Percentiles rank a stretch among this genome's conserved stretches.
Conservation (phyloP, 2,329 filamentous ascomycete species). For the Penicillium sp. region DNA sequence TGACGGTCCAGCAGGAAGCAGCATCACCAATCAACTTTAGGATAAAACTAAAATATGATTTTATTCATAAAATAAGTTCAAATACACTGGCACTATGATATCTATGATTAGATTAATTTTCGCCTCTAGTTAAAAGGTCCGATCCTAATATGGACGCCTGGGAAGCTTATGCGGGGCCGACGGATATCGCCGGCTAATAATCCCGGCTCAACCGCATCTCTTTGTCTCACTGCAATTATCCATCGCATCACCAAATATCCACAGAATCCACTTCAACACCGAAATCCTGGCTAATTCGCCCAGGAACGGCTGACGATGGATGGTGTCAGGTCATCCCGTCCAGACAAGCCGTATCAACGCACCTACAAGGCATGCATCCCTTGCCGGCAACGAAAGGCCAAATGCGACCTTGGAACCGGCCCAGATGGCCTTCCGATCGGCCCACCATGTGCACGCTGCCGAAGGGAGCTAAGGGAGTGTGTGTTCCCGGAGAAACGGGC, state of each 20-base stretch:
- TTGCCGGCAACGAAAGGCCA: slow-evolving; percentile 52
- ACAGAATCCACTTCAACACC: slow-evolving; percentile 12
- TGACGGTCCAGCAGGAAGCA: neutral
- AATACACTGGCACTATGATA: neutral
- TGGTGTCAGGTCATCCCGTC: slow-evolving; percentile 21
- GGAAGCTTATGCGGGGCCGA: neutral
- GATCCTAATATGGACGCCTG: neutral
- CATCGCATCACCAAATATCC: slow-evolving; percentile 13
- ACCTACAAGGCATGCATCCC: slow-evolving; percentile 55
- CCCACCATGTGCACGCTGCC: slow-evolving; percentile 48
- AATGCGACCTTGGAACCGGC: slow-evolving; percentile 47
- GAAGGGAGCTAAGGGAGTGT: slow-evolving; percentile 50
- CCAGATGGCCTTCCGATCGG: slow-evolving; percentile 38
- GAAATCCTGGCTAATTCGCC: slow-evolving; percentile 15
- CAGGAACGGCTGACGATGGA: slow-evolving; percentile 20
- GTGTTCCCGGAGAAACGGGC: slow-evolving; percentile 45
- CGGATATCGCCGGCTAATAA: slow-evolving; percentile 8
- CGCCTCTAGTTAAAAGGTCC: neutral
- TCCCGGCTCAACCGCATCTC: neutral
- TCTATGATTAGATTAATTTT: neutral
- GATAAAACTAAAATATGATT: neutral
- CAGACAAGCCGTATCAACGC: slow-evolving; percentile 46
- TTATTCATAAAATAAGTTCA: neutral
- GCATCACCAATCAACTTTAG: too few relatives aligned
- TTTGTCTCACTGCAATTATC: slow-evolving; percentile 7